Evolutionary conservation across 192 early-diverging fungal genomes (phyloP).

Genomic region (Coemansia umbellata): DNA sequence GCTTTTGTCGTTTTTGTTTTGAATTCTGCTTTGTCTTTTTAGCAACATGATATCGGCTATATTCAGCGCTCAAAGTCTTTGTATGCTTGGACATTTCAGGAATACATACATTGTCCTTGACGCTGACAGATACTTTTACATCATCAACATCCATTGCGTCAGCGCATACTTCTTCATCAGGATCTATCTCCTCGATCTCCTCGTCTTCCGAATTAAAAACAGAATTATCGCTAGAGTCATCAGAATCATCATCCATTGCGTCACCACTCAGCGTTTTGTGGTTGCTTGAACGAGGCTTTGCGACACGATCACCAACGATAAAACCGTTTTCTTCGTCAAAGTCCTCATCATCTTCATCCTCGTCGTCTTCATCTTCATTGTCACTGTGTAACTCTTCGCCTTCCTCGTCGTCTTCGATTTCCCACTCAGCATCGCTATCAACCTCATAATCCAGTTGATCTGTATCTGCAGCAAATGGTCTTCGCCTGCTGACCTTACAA

Average conservation of each 20-base stretch:
- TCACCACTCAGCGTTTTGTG: not conserved
- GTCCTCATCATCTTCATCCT: conserved; percentile 57
- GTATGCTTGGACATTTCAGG: not conserved
- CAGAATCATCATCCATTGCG: conserved; percentile 10
- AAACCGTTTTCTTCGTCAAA: conserved; percentile 88
- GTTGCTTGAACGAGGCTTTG: not conserved
- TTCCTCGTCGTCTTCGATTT: conserved; percentile 74
- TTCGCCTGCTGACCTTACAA: conserved; percentile 52
- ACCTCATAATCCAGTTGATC: conserved; percentile 72
- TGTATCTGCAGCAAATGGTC: conserved; percentile 63
- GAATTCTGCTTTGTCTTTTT: not conserved
- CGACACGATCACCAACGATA: conserved; percentile 64
- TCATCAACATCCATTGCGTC: conserved; percentile 25
- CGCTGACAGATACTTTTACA: too few relatives aligned
- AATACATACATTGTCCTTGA: too few relatives aligned
- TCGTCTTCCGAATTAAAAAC: conserved; percentile 41
- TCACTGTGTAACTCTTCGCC: conserved; percentile 82
- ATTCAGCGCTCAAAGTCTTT: not conserved
- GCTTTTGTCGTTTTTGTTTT: conserved; percentile 11
- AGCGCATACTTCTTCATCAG: conserved; percentile 29
- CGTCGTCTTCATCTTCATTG: conserved; percentile 52
- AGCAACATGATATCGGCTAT: not conserved
- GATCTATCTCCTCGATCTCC: conserved; percentile 36
- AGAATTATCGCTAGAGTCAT: conserved; percentile 10
- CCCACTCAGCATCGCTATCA: conserved; percentile 92